These are phyloP conservation scores for Colletotrichum salicis DNA, from an alignment of 2,329 filamentous ascomycete species.

Conservation along the genomic window DNA sequence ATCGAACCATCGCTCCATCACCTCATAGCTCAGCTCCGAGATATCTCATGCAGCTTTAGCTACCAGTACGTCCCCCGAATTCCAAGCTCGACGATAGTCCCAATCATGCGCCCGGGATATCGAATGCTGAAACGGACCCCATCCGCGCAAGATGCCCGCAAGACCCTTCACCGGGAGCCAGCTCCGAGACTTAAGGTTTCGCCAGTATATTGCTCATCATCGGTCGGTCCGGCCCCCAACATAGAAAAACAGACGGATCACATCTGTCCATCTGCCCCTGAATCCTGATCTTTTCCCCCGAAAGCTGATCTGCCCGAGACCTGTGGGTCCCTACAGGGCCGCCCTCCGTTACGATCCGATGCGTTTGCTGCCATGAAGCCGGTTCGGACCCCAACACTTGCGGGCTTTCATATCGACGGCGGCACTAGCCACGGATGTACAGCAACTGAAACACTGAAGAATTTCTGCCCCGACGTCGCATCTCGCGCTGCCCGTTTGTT, in stretches of 20 bases:
- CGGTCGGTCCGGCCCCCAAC: slow-evolving; percentile 35
- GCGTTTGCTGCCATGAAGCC: slow-evolving; percentile 13
- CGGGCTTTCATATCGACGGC: slow-evolving; percentile 4
- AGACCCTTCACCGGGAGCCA: neutral
- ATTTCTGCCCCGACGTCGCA: slow-evolving; percentile 17
- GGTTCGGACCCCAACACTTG: slow-evolving; percentile 27
- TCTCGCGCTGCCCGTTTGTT: slow-evolving; percentile 22
- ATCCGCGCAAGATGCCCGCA: slow-evolving; percentile 3
- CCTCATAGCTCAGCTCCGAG: slow-evolving; percentile 17
- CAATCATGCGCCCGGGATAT: neutral
- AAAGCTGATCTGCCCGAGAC: slow-evolving; percentile 17
- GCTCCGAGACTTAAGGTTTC: slow-evolving; percentile 23
- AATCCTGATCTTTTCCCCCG: slow-evolving; percentile 16
- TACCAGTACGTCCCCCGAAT: neutral
- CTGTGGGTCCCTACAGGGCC: slow-evolving; percentile 26
- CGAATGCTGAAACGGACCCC: slow-evolving; percentile 28
- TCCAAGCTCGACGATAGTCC: neutral
- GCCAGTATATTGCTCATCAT: slow-evolving; percentile 21
- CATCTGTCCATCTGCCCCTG: neutral
- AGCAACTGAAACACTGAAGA: slow-evolving; percentile 35
- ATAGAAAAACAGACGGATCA: slow-evolving; percentile 2
- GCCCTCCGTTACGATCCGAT: slow-evolving; percentile 23
- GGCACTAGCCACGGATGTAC: neutral
- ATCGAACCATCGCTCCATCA: neutral
- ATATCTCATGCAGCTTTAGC: neutral